A percentile compares a stretch with the other conserved stretches of the same genome.
Conservation (phyloP, 345 rosid genomes). For the Dipteronia dyeriana region DNA sequence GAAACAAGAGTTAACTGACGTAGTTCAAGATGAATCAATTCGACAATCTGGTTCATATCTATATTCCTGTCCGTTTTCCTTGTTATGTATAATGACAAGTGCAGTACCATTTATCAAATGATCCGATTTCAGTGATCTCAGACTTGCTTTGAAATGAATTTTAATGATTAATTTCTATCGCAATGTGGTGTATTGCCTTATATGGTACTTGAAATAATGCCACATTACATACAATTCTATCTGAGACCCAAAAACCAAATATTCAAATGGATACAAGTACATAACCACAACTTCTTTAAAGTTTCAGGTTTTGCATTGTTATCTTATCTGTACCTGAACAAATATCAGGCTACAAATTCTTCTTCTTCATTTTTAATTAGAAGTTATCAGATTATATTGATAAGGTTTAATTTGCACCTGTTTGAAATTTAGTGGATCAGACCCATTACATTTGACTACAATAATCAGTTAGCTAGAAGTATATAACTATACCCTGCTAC, state of each 20-base stretch:
- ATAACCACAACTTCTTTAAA: background rate
- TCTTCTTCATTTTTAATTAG: too few relatives aligned
- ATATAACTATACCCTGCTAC: background rate
- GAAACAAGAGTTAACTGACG: background rate
- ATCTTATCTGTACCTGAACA: background rate
- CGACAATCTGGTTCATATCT: background rate
- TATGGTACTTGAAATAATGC: background rate
- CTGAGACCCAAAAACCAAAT: background rate
- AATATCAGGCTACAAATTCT: background rate
- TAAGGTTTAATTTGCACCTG: background rate
- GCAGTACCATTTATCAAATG: background rate
- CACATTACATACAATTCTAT: background rate
- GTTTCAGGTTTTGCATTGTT: background rate
- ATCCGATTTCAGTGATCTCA: background rate
- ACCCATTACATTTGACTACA: background rate
- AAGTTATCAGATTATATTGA: background rate
- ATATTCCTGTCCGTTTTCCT: background rate
- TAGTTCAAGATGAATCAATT: background rate
- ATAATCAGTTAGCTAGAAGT: background rate
- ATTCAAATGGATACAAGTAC: background rate
- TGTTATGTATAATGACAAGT: background rate
- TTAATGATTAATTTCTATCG: background rate
- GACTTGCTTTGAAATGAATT: background rate
- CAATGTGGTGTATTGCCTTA: background rate
- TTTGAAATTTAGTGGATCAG: background rate